Base-by-base conservation (phyloP, 2,329 filamentous ascomycete genomes). In the Cercospora brassicicola region DNA sequence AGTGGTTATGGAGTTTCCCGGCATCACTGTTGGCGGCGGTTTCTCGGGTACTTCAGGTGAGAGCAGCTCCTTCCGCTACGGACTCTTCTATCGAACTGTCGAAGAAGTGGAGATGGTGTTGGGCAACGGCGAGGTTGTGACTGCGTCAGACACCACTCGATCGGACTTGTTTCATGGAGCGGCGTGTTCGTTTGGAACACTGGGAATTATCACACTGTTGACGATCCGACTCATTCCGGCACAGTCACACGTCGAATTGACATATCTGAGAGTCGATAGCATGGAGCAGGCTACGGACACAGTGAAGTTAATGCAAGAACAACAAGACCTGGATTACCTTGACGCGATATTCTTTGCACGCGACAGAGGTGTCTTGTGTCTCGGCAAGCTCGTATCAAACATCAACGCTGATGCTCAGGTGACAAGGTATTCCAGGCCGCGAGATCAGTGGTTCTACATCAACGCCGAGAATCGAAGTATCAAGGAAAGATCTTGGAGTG, bases 381-480 rank as follows among this genome's bases (percentile, higher is more conserved):
- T 79, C 2, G 82, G 82, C 13, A 75, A 78, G 0, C 78, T 80
- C 33, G 31, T 15, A 9, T 20, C 36, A 1, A 18, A 28, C 26
- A 23, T 36, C 0, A 18, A 48, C 15, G n/a, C 60, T 20, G 45
- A 4, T 23, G 13, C 18, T 7, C n/a, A 42, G 23, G 11, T 18
- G 51, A 20, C 45, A 62, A 75, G 73, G 0, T 90, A 91, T 76
- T 85, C 84, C 13, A 81, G 84, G 10, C 79, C 85, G 0, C 77
- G 76, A 2, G 90, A 93, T 70, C 87, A 88, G 0, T 93, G 90
- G 91, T 91, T 91, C 75, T 93, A 91, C 67, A 79, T 92, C 2
- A 89, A 91, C 69, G 89, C 86, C 1, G 78, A 86, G 71, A 77
- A 82, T n/a, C 68, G 64, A 13, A 66, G 53, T 18, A 56, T 30